Percentiles rank a stretch among this genome's conserved stretches.
Conservation (phyloP, 345 rosid genomes). For the Laguncularia racemosa region DNA sequence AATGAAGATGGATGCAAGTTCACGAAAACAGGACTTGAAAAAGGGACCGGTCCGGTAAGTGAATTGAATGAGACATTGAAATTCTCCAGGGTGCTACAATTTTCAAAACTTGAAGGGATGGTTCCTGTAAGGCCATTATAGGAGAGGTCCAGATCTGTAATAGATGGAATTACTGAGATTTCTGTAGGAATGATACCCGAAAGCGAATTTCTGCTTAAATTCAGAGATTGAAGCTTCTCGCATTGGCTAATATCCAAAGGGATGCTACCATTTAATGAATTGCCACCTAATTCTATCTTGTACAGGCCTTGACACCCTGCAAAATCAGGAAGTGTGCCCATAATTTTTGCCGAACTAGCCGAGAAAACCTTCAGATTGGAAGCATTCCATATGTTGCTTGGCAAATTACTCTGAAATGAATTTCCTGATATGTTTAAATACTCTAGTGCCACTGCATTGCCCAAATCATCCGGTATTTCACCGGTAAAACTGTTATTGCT, state of each 20-base stretch:
- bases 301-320: conserved; percentile 60
- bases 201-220: conserved; percentile 65
- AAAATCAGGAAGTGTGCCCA: conserved; percentile 65
- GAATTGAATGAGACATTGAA: conserved; percentile 79
- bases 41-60: conserved; percentile 74
- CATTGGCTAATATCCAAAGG: conserved; percentile 86
- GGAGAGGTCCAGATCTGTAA: conserved; percentile 77
- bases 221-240: conserved; percentile 62
- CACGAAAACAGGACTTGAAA: conserved; percentile 49
- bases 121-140: conserved; percentile 68
- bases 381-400: conserved; percentile 55
- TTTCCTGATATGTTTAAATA: conserved; percentile 73
- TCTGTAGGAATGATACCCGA: conserved; percentile 81
- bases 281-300: conserved; percentile 72
- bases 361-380: conserved; percentile 66
- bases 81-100: conserved; percentile 63
- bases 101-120: conserved; percentile 74
- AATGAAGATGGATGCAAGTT: conserved; percentile 77
- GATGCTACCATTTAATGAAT: conserved; percentile 59
- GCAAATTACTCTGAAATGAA: conserved; percentile 40
- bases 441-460: conserved; percentile 48
- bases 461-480: conserved; percentile 61
- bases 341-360: conserved; percentile 45
- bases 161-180: conserved; percentile 60
- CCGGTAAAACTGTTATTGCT: conserved; percentile 68